Evolutionary conservation across 495 filamentous ascomycete species (phyloP), one percentile per base, ranked within the genome.

Genomic region (Astrothelium subdiscretum): DNA sequence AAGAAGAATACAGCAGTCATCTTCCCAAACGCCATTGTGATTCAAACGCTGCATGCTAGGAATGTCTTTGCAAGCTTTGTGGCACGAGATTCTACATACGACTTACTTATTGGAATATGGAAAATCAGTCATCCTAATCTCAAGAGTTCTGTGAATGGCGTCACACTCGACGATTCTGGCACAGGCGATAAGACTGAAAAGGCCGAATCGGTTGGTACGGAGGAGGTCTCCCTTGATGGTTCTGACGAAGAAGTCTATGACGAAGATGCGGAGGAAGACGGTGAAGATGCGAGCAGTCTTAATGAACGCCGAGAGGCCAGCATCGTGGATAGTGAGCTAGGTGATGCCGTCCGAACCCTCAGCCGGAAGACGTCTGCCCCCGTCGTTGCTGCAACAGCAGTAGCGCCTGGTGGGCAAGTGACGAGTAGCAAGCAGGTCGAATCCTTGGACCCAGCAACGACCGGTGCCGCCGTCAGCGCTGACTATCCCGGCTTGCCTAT

Each of bases 61-160:
- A 91, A 97, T 68, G 85, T 94, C 4, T 97, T 99, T 73, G 90
- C 95, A 35, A 97, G 92, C 76, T 86, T 99, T 63, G 84, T 96
- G 18, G 92, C 89, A 67, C 83, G 94, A 66, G 94, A 99, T 74
- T 89, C 92, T 3, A 97, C 94, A 0, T 99, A 97, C 72, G 94
- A 97, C 70, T 78, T 99, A 26, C 88, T 99, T 72, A 87, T 97
- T 70, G 91, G 91, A 57, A 97, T 99, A 61, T 99, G 94, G 94
- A 96, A 95, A 69, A 86, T 97, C 43, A 92, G 88, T 32, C 94
- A 97, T 70, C 92, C 95, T 6, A 85, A 87, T 64, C 73, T 99
- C 20, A 87, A 91, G 70, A 92, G 89, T 71, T 91, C 89, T 32
- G 77, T 91, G 6, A 96, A 96, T 65, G 92, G 94, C 10, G 91